Percentiles rank a stretch among this genome's conserved stretches.
phyloP scores from a whole-genome alignment of 176 grass and related monocot genomes.

The Hordeum vulgare region MorexV3_pseudomolecules_assembly NC_058524.1:4330976-4331475 shows the following conservation, averaged over 20 bases:
- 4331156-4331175: conserved; percentile 18
- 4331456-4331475: not conserved
- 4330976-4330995: not conserved
- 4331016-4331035: conserved; percentile 44
- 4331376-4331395: not conserved
- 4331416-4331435: not conserved
- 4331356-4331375: not conserved
- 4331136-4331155: conserved; percentile 25
- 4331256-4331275: no score
- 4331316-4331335: not conserved
- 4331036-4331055: conserved; percentile 16
- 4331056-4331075: not conserved
- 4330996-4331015: conserved; percentile 35
- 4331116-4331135: no score
- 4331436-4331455: not conserved
- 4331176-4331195: not conserved
- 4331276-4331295: not conserved
- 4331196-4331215: not conserved
- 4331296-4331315: not conserved
- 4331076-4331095: not conserved
- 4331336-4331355: not conserved
- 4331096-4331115: not conserved
- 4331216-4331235: not conserved
- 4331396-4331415: not conserved
- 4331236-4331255: not conserved